Percentiles rank a stretch among this genome's conserved stretches.
Evolutionary conservation across 805 yeast species (phyloP).

Genomic region (Hanseniaspora singularis): DNA sequence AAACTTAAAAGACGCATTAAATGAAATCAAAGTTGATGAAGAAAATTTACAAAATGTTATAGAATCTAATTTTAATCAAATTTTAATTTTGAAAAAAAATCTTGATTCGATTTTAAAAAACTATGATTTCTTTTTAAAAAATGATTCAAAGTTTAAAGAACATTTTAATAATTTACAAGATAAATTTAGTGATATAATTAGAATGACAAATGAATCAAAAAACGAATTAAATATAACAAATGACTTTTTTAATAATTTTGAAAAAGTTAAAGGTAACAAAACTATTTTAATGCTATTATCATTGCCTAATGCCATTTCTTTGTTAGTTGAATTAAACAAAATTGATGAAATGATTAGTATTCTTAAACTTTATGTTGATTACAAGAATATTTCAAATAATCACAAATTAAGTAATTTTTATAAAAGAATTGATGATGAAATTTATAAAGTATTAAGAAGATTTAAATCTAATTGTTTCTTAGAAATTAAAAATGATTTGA

Average conservation of each 20-base stretch:
- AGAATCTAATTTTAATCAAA: constrained; percentile 8
- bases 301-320: constrained; percentile 2
- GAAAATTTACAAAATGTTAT: neutral
- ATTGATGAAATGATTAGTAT: constrained; percentile 5
- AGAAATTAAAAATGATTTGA: neutral
- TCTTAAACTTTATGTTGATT: neutral
- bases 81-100: constrained; percentile 6
- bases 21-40: neutral
- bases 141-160: neutral
- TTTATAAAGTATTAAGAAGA: neutral
- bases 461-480: neutral
- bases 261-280: constrained; percentile 2
- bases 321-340: neutral
- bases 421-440: constrained; percentile 3
- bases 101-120: constrained; percentile 6
- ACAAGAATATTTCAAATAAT: neutral
- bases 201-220: neutral
- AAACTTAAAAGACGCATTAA: neutral
- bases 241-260: neutral
- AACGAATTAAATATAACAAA: neutral
- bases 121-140: neutral
- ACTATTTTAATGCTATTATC: neutral
- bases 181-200: neutral
- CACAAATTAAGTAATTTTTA: neutral
- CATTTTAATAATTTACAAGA: neutral